Base-by-base conservation (phyloP, 2,329 filamentous ascomycete genomes). In the Plectosphaerella cucumerina region DNA sequence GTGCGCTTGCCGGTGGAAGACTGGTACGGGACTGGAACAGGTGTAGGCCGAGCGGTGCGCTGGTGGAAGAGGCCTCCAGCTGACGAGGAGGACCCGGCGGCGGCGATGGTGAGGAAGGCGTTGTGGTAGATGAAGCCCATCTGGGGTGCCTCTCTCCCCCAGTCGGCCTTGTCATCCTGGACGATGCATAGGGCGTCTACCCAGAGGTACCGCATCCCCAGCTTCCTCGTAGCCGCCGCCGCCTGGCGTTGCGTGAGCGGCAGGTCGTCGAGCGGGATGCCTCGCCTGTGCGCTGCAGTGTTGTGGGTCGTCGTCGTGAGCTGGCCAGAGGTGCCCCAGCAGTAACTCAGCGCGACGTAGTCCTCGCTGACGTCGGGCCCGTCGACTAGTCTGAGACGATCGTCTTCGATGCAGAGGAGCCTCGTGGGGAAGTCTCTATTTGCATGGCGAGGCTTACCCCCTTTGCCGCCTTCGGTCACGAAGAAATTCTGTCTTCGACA, bases 171-270 rank as follows among this genome's bases (percentile, higher is more conserved):
- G 17, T 31, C 35, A 20, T 60, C 51, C 21, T 60, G 54, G 8
- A 58, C 39, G 12, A 60, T 58, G 31, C 56, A 60, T 3, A 56
- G 47, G 6, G 48, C 51, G 37, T 59, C 58, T 22, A 59, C 54
- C 58, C 58, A 58, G 2, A 60, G 44, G 23, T 56, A 59, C 3
- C 22, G 43, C 9, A 60, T 49, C 1, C 42, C 50, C 4, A 60
- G 46, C n/a, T 49, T 15, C 6, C 45, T 26, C 6, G 49, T 53
- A 17, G 50, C 44, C 8, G 41, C 42, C 18, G 58, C 53, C 14
- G 56, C 48, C 21, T 58, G 48, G 4, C 34, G 39, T 4, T 48
- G 51, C 31, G 47, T 51, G 4, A 18, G 20, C 5, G 51, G 43
- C n/a, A 51, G 22, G 14, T 6, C 20, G 5, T 44, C 20, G 3